These are phyloP conservation scores for Sorghum bicolor DNA, from an alignment of 176 grass and related monocot genomes.

Conservation along the genomic window DNA sequence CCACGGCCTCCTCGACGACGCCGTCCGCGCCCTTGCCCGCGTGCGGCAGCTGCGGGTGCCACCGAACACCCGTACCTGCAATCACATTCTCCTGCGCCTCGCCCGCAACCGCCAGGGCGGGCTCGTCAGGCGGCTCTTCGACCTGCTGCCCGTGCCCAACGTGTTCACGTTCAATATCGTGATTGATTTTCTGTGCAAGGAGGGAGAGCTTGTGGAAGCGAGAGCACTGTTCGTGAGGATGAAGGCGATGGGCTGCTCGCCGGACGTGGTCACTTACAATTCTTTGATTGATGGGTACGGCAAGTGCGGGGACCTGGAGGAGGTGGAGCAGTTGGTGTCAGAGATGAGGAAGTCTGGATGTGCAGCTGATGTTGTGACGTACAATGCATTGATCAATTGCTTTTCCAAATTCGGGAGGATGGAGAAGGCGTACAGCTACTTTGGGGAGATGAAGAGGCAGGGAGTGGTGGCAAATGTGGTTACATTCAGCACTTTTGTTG, in stretches of 20 bases:
- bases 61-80: slow-evolving; percentile 82
- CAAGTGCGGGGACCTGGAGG: slow-evolving; percentile 65
- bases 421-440: slow-evolving; percentile 60
- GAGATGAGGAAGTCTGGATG: slow-evolving; percentile 65
- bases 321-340: slow-evolving; percentile 51
- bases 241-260: slow-evolving; percentile 68
- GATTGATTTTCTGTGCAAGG: slow-evolving; percentile 91
- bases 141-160: slow-evolving; percentile 52
- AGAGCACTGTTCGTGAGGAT: slow-evolving; percentile 55
- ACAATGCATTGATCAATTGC: slow-evolving; percentile 84
- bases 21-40: slow-evolving; percentile 49
- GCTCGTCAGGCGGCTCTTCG: slow-evolving; percentile 52
- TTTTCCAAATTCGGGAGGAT: slow-evolving; percentile 79
- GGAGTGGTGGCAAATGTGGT: slow-evolving; percentile 67
- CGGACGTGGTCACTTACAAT: slow-evolving; percentile 80
- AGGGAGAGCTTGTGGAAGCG: slow-evolving; percentile 55
- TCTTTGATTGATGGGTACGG: slow-evolving; percentile 91
- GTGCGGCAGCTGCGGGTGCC: slow-evolving; percentile 56
- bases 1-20: slow-evolving; percentile 45
- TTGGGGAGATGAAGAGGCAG: slow-evolving; percentile 72
- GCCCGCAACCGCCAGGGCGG: slow-evolving; percentile 30
- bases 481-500: slow-evolving; percentile 78
- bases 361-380: slow-evolving; percentile 73
- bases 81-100: slow-evolving; percentile 76
- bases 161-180: slow-evolving; percentile 94